phyloP scores from a whole-genome alignment of 495 filamentous ascomycete genomes.

The Podospora sp. region DNA sequence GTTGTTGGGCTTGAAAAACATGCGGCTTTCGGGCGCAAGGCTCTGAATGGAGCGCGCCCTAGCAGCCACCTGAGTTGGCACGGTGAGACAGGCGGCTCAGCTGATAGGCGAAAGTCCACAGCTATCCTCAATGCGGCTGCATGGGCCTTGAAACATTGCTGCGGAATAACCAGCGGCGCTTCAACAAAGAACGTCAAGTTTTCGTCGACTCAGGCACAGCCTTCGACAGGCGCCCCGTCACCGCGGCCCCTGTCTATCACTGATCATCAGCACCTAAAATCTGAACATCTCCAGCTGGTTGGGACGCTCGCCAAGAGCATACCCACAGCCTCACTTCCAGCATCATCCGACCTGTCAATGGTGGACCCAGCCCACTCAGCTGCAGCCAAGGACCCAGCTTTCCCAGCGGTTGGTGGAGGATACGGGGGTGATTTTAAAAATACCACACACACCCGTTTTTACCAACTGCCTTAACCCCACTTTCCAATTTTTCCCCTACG shows the following conservation, averaged over 20 bases:
- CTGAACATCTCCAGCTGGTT: constrained; percentile 1
- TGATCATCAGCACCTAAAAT: not conserved
- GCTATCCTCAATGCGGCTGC: not conserved
- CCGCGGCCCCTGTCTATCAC: not conserved
- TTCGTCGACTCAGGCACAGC: not conserved
- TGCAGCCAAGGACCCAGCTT: not conserved
- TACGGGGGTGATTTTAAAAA: too few species aligned
- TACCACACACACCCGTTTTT: too few species aligned
- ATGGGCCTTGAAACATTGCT: not conserved
- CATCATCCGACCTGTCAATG: not conserved
- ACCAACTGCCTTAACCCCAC: too few species aligned
- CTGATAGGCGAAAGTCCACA: not conserved
- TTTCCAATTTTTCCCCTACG: too few species aligned
- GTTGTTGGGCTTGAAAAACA: not conserved
- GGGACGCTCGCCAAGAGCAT: not conserved
- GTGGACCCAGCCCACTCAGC: not conserved
- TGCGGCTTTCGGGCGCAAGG: not conserved
- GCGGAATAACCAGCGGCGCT: not conserved
- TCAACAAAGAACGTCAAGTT: not conserved
- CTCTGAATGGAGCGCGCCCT: not conserved
- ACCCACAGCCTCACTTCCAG: not conserved
- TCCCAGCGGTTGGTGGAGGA: too few species aligned
- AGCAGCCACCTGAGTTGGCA: not conserved
- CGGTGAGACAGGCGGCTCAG: not conserved
- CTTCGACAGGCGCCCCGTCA: not conserved